Evolutionary conservation across 176 grass and related monocot species (phyloP), one percentile per base, ranked within the genome.

Genomic region (Eleusine indica): DNA sequence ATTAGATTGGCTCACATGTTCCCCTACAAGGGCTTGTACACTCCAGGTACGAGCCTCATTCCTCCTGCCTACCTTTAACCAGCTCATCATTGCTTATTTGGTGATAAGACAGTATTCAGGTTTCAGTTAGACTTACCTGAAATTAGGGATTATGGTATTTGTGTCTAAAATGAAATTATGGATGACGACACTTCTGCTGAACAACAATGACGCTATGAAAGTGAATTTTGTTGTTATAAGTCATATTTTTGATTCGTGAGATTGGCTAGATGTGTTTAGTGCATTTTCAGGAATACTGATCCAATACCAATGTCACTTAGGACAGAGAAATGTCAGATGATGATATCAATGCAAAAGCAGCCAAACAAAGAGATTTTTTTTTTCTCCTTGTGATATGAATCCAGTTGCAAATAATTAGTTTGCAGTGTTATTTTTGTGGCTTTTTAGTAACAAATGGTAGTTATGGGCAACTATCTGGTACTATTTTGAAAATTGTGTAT

Each of bases 21-120:
- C 40, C 84, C 84, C 47, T 66, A 73, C 76, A 66, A 29, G 15
- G 66, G 57, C 68, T 86, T 86, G 69, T 15, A 80, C 57, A 73
- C 69, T 32, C 65, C 76, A 66, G 84, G 76, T 86, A 66, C 18
- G 60, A 49, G 22, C 40, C 19, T 63, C 21, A 39, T 35, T 29
- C 0, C 15, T 6, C 60, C 44, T 46, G 7, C 10, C 21, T 52
- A 57, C 21, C 54, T 57, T 57, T 57, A 57, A 57, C 17, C 16
- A 21, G 54, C 7, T 57, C 18, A 57, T 7, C 17, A 1, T 57
- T 57, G 5, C 54, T 57, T 57, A 57, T 46, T 57, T 57, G 17
- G 18, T 21, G 54, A 21, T 19, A 21, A 57, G 54, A 57, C 17
- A 57, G 21, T 19, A 57, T 57, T 57, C 54, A 21, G 54, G 5